Evolutionary conservation across 2,329 filamentous ascomycete genomes (phyloP), one percentile per base, ranked within the genome.

Genomic region (Colletotrichum costaricense): DNA sequence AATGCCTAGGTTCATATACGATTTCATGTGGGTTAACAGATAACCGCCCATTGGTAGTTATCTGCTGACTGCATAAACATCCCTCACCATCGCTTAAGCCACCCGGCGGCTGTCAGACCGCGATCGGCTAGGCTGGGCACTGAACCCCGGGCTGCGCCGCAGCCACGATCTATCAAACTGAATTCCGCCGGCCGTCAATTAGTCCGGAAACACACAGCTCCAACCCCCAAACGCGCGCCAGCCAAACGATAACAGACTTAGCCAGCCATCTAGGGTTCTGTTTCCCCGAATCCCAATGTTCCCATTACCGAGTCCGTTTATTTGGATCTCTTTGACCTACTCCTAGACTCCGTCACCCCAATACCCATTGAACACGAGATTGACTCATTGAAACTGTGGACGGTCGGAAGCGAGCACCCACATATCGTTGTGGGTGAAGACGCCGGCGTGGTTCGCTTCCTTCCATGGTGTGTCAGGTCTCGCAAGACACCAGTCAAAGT

Each of bases 401-500:
- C 72, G 67, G 14, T 75, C 74, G 9, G 65, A 67, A 7, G 52
- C 74, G 14, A 75, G 58, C 12, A 75, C 69, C 69, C 69, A 75
- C 74, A 75, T 75, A 26, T 75, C 52, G 11, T 28, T 67, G 26
- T 75, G 72, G 1, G 54, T 35, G 24, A 69, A 75, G 11, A 75
- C 33, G 4, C 74, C 74, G 2, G 52, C 65, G 24, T 52, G 74
- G 38, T 75, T 75, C 2, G 24, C 14, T 54, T 75, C 74, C 24
- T 58, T 73, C 74, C 74, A 75, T 1, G 74, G 74, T 4, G 28
- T 28, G 14, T 74, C 69, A 1, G 74, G 74, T 19, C 63, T 75
- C 12, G 74, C 74, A 5, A 75, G 63, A n/a, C 60, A 73, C 74
- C 65, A 75, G 55, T 75, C 74, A 38, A 75, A 75, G 35, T 75